Evolutionary conservation across 495 filamentous ascomycete genomes (phyloP), one percentile per base, ranked within the genome.

Genomic region (Poronia punctata): DNA sequence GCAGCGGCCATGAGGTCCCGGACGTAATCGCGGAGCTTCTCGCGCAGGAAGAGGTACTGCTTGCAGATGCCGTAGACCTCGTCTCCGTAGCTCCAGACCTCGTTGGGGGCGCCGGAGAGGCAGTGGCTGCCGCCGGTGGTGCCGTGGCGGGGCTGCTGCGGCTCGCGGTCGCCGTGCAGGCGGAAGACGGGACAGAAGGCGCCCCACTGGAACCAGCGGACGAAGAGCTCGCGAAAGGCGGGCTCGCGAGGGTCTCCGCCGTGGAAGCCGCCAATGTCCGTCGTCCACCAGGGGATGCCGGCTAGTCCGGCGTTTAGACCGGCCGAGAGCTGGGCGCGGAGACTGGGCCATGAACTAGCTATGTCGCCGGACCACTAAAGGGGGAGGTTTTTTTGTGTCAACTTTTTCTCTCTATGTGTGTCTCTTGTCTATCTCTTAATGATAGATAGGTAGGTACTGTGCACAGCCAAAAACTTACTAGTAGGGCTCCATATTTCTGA

Each of bases 191-290:
- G 74, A 42, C 72, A 78, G 53, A 77, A 80, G 1, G 73, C 53
- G 2, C 73, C 75, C 72, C 72, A 78, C 44, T 79, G 75, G 52
- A 79, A 80, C 76, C 76, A 80, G 2, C 76, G 62, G 4, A 70
- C 67, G 49, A 80, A 74, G 10, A 80, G 56, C 42, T 80, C 75
- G 2, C 73, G 53, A 52, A 80, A 80, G 0, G 45, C 62, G n/a
- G 60, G 54, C 36, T 76, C 68, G 24, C 63, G 57, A 0, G 72
- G 67, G 30, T 74, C 65, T 2, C 76, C 75, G 7, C 75, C 75
- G 53, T 76, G 70, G 51, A 80, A 78, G 0, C 75, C 76, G 7
- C 76, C 75, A 25, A 80, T 80, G 53, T 77, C 74, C 5, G 71
- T 75, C 22, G 72, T 77, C 71, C 71, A 75, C 73, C 72, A 78